Evolutionary conservation across 352 stramenopile genomes (phyloP), one percentile per base, ranked within the genome.

Genomic region (Pythium coloratum): DNA sequence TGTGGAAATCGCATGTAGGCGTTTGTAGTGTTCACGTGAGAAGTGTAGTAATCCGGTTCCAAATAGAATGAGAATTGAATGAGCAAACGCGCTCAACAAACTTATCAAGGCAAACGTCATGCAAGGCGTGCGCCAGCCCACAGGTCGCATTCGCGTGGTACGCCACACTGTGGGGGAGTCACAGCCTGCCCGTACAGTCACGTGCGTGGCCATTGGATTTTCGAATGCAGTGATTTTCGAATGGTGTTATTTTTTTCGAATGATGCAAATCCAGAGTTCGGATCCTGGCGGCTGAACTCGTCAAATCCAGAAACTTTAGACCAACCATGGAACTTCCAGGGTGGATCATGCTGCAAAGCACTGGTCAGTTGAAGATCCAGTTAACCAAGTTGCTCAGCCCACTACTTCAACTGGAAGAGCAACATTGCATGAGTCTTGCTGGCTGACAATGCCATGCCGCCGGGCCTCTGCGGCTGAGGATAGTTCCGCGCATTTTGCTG

Each of bases 21-120:
- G 38, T 46, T 46, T 46, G 38, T 46, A 46, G 5, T 14, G 38
- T 46, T n/a, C 36, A 24, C 20, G 20, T 24, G 0, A 24, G 36
- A 42, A 42, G 38, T 46, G 38, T 46, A 46, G 20, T 24, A 24
- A 24, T 24, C 20, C 20, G 20, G 20, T 24, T 6, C 14, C 42
- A n/a, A 50, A 50, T 50, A 50, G 42, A 50, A 50, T 50, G 42
- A 50, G 7, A 53, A 53, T 18, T 53, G n/a, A 53, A 53, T 53
- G 46, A 32, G 46, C 46, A 53, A 53, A 53, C 46, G 18, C 13
- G 42, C 40, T 24, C 20, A 24, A 24, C 20, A 24, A 24, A 24
- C 20, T 24, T 24, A 24, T 24, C 20, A 24, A 24, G 20, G 20
- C 20, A 24, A 24, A 24, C 20, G 20, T 24, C 20, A 24, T 24